A percentile compares a stretch with the other conserved stretches of the same genome.
Conservation (phyloP, 495 filamentous ascomycete species). For the Daldinia grandis region DNA sequence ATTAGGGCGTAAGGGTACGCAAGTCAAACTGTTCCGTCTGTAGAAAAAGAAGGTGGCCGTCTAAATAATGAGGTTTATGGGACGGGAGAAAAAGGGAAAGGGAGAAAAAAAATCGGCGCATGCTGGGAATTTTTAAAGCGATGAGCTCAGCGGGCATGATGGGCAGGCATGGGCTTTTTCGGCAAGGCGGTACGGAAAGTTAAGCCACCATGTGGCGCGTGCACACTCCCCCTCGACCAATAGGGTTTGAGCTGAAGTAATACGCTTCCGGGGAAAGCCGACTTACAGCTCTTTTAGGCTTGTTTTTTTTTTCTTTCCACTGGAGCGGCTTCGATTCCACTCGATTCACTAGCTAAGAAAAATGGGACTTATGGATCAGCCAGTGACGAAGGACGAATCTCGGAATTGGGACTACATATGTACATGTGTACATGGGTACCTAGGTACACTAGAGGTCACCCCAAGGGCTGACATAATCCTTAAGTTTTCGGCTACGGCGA, state of each 20-base stretch:
- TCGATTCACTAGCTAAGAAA: conserved; percentile 19
- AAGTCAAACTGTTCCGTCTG: conserved; percentile 33
- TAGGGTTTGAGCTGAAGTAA: conserved; percentile 37
- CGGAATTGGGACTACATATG: conserved; percentile 3
- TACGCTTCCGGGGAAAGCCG: conserved; percentile 45
- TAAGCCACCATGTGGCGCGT: conserved; percentile 41
- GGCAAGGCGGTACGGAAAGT: conserved; percentile 29
- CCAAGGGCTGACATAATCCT: too few species aligned
- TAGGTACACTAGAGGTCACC: too few species aligned
- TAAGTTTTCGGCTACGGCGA: too few species aligned
- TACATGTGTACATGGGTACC: too few species aligned
- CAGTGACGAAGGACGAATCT: conserved; percentile 28
- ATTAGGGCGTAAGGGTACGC: conserved; percentile 24
- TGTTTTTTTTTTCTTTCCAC: neutral
- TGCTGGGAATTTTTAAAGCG: conserved; percentile 48
- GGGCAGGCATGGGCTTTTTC: conserved; percentile 17
- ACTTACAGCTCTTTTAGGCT: conserved; percentile 15
- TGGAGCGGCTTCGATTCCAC: conserved; percentile 1
- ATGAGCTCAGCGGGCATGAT: conserved; percentile 45
- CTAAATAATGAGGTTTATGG: conserved; percentile 52
- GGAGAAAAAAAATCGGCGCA: conserved; percentile 47
- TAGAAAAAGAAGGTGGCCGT: conserved; percentile 56
- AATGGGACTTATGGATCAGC: conserved; percentile 14
- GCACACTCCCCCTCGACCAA: conserved; percentile 29
- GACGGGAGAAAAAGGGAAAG: conserved; percentile 40